Conservation (phyloP, 495 filamentous ascomycete genomes). For the Aspergillus ellipticus region DNA sequence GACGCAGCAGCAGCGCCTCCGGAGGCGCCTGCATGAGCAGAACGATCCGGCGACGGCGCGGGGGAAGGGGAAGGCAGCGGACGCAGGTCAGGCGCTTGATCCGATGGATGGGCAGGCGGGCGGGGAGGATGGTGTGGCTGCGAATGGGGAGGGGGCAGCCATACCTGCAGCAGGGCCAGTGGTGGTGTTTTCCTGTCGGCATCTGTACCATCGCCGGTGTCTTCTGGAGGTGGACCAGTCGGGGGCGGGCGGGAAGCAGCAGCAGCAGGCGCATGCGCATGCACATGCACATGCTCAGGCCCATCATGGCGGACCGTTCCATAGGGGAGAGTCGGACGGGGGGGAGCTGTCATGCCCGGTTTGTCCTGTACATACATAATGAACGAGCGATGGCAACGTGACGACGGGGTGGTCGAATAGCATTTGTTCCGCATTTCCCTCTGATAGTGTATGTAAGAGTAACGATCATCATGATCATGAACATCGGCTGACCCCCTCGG, state of each 20-base stretch:
- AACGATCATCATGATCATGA: too few species aligned
- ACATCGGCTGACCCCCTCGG: too few species aligned
- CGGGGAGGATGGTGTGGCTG: slow-evolving; percentile 9
- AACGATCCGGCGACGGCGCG: slow-evolving; percentile 27
- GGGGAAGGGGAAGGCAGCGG: slow-evolving; percentile 44
- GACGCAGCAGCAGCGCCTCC: slow-evolving; percentile 32
- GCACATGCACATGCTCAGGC: not conserved
- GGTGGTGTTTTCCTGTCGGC: slow-evolving; percentile 53
- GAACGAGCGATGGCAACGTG: slow-evolving; percentile 38
- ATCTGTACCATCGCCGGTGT: slow-evolving; percentile 51
- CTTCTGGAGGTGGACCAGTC: slow-evolving; percentile 30
- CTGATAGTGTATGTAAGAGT: not conserved
- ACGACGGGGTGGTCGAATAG: slow-evolving; percentile 1
- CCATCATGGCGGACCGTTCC: not conserved
- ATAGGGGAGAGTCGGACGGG: slow-evolving; percentile 10
- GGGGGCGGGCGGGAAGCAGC: slow-evolving; percentile 14
- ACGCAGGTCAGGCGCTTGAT: slow-evolving; percentile 18
- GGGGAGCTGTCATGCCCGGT: slow-evolving; percentile 18
- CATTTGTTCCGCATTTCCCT: slow-evolving; percentile 20
- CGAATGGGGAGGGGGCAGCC: slow-evolving; percentile 16
- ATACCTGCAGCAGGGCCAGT: slow-evolving; percentile 27
- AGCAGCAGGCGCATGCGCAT: slow-evolving; percentile 18
- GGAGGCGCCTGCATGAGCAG: slow-evolving; percentile 26
- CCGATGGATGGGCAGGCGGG: slow-evolving; percentile 16
- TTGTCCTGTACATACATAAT: slow-evolving; percentile 34